Base-by-base conservation (phyloP, 2,329 filamentous ascomycete genomes). In the Chaetomiaceae sp. region DNA sequence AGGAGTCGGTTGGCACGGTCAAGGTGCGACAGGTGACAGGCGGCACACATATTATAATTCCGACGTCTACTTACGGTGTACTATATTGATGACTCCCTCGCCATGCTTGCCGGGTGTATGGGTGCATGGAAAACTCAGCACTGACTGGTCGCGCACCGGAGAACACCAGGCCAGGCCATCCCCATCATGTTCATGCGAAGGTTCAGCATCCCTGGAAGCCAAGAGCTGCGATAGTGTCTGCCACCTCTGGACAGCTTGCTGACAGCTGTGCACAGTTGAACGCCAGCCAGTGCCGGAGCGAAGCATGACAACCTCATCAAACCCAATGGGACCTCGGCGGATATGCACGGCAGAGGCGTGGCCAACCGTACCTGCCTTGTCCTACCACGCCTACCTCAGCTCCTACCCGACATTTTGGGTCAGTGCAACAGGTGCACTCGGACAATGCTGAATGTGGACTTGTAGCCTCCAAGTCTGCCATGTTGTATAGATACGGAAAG, bases 301-400 rank as follows among this genome's bases (percentile, higher is more conserved):
- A 42, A 45, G 51, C 52, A 52, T 50, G 36, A 50, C 34, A 50
- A 53, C 27, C 54, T 51, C 52, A 56, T 55, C 47, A 55, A 55
- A 55, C 41, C 40, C 42, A 46, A 49, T 51, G 51, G 32, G 22
- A 51, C 48, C 38, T 35, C 40, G 36, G 32, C 42, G 41, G 36
- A 40, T 35, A 45, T 47, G 38, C 35, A 46, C 39, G 18, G 19
- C 37, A 36, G 8, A 22, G 14, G 14, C n/a, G n/a, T 27, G 35
- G 12, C 10, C 29, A n/a, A 24, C 22, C 15, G 45, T 47, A 32
- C 41, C 40, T 48, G 36, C 32, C 37, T 41, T 39, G 35, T 37
- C 22, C 37, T 15, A 43, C 39, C 33, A 24, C 17, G 30, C 29
- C 29, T 22, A 6, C 22, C 22, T 24, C 22, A 24, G 9, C 22